Evolutionary conservation across 768 basidiomycete species (phyloP).

Genomic region (Russula abietina): DNA sequence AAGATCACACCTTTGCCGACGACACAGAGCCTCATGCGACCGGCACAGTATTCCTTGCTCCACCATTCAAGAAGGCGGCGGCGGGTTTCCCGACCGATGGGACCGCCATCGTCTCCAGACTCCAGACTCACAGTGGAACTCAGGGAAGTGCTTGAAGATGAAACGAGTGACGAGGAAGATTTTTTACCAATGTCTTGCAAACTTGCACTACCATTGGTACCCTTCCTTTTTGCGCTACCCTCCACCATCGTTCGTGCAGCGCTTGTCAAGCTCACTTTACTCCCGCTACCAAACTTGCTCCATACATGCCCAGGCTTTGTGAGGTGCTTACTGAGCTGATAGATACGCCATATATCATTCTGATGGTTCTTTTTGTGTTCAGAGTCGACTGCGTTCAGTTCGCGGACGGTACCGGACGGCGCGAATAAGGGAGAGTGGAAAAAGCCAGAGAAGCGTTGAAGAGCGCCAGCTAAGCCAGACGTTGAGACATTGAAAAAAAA

Average conservation of each 20-base stretch:
- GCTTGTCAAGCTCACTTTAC: slow-evolving; percentile 62
- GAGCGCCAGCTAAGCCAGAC: slow-evolving; percentile 56
- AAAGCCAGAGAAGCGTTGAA: slow-evolving; percentile 76
- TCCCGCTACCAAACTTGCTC: slow-evolving; percentile 89
- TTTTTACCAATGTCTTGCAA: slow-evolving; percentile 21
- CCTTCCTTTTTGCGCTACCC: slow-evolving; percentile 35
- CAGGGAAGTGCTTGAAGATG: slow-evolving; percentile 51
- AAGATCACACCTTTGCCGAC: slow-evolving; percentile 63
- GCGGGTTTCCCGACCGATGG: slow-evolving; percentile 71
- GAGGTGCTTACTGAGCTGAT: slow-evolving; percentile 87
- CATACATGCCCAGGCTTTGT: slow-evolving; percentile 75
- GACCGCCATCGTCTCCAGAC: slow-evolving; percentile 56
- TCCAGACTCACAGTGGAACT: slow-evolving; percentile 48
- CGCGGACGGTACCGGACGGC: slow-evolving; percentile 77
- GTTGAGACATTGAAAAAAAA: slow-evolving; percentile 74
- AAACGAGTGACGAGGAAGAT: slow-evolving; percentile 42
- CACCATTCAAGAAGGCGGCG: slow-evolving; percentile 83
- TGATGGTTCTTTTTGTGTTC: slow-evolving; percentile 97
- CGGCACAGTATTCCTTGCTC: slow-evolving; percentile 73
- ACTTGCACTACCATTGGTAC: slow-evolving; percentile 33
- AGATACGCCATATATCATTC: slow-evolving; percentile 86
- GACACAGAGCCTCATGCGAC: slow-evolving; percentile 73
- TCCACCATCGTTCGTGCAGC: slow-evolving; percentile 53
- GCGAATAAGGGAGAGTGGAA: slow-evolving; percentile 91
- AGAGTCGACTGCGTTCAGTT: slow-evolving; percentile 93